phyloP scores from a whole-genome alignment of 2,329 filamentous ascomycete genomes.

The Aspergillus brunneoviolaceus region DNA sequence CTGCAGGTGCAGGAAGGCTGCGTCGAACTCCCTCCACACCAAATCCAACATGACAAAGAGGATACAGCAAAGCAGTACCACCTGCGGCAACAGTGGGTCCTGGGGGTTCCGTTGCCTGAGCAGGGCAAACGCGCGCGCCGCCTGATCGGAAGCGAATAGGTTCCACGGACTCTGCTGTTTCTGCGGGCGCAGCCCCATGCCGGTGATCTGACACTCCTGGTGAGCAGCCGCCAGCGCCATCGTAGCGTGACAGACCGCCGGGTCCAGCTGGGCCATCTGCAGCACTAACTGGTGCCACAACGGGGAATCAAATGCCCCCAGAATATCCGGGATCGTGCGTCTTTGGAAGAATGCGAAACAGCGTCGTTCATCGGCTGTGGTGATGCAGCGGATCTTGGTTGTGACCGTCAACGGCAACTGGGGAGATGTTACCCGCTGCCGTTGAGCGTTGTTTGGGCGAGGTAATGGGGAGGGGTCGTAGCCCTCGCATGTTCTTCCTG shows the following conservation, averaged over 20 bases:
- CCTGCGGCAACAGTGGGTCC: conserved; percentile 16
- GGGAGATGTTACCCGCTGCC: not conserved
- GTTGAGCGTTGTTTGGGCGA: not conserved
- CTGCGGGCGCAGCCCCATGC: conserved; percentile 3
- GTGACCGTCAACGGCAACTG: not conserved
- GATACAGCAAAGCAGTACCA: conserved; percentile 26
- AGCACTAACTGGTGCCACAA: conserved; percentile 23
- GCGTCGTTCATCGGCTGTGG: conserved; percentile 17
- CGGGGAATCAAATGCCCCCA: conserved; percentile 11
- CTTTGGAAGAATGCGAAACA: conserved; percentile 23
- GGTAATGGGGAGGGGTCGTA: conserved; percentile 6
- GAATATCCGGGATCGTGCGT: conserved; percentile 16
- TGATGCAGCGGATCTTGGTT: not conserved
- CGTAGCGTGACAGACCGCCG: conserved; percentile 23
- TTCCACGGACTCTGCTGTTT: conserved; percentile 9
- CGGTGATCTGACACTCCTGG: conserved; percentile 16
- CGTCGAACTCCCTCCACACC: conserved; percentile 22
- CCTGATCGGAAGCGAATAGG: conserved; percentile 26
- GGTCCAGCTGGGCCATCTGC: conserved; percentile 23
- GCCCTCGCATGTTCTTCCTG: conserved; percentile 21
- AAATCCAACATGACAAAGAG: conserved; percentile 28
- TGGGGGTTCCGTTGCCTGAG: conserved; percentile 18
- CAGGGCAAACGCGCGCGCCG: conserved; percentile 19
- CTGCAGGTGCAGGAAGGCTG: conserved; percentile 22
- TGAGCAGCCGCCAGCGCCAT: conserved; percentile 25